Conservation (phyloP, 2,329 filamentous ascomycete species). For the Trichoderma gracile region DNA sequence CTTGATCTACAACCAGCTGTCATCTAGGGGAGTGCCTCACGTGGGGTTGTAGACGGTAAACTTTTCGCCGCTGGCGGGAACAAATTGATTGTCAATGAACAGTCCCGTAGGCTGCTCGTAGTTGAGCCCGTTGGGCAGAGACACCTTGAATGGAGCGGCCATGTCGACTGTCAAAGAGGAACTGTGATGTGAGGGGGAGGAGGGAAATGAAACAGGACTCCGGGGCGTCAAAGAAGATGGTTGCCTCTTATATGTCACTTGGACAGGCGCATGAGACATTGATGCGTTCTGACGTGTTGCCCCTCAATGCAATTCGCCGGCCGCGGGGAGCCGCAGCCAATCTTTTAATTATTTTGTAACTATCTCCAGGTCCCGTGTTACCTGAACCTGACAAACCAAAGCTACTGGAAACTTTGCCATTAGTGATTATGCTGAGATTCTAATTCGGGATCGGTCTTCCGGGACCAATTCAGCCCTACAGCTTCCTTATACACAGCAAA, state of each 20-base stretch:
- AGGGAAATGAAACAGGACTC: neutral
- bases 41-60: constrained; percentile 18
- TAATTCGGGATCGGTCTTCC: neutral
- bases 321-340: constrained; percentile 13
- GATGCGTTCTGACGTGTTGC: constrained; percentile 8
- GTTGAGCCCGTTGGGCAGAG: constrained; percentile 29
- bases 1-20: neutral
- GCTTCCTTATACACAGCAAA: no score
- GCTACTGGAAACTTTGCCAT: neutral
- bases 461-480: neutral
- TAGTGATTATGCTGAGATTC: neutral
- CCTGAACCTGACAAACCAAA: neutral
- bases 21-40: neutral
- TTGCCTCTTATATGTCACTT: neutral
- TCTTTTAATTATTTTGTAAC: neutral
- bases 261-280: neutral
- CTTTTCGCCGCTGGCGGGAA: constrained; percentile 22
- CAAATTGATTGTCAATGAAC: constrained; percentile 20
- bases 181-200: neutral
- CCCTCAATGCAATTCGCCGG: neutral
- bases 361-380: neutral
- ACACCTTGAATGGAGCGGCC: constrained; percentile 8
- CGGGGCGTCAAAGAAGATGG: neutral
- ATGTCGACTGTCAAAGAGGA: neutral
- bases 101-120: constrained; percentile 21